Evolutionary conservation across 2,329 filamentous ascomycete genomes (phyloP).

Genomic region (Chaetomiaceae sp.): DNA sequence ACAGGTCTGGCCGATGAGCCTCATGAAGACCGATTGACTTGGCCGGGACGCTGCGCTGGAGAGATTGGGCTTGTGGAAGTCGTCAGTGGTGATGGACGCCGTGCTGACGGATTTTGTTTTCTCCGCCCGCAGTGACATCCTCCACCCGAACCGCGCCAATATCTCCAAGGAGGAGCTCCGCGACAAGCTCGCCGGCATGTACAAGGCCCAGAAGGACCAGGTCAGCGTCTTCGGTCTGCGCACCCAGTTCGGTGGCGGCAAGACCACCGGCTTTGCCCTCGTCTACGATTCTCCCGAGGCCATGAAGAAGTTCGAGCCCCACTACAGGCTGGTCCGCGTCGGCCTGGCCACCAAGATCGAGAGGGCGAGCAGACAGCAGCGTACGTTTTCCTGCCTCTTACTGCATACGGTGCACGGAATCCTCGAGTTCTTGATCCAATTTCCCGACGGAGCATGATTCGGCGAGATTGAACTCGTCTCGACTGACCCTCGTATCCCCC

Average conservation of each 20-base stretch:
- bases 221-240: constrained; percentile 97
- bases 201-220: constrained; percentile 98
- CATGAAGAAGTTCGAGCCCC: constrained; percentile 99
- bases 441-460: too few relatives aligned
- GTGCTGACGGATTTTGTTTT: constrained; percentile 16
- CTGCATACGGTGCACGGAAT: background rate
- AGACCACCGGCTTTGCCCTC: constrained; percentile 97
- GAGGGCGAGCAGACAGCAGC: constrained; percentile 97
- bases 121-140: constrained; percentile 71
- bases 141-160: constrained; percentile 97
- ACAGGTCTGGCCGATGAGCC: background rate
- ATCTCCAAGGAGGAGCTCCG: constrained; percentile 99
- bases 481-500: constrained; percentile 17
- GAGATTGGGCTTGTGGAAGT: background rate
- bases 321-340: constrained; percentile 92
- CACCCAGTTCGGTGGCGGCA: constrained; percentile 99
- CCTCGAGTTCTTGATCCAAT: too few relatives aligned
- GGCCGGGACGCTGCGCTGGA: background rate
- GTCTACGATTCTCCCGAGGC: constrained; percentile 98
- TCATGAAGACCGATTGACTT: background rate
- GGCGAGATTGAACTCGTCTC: background rate
- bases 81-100: constrained; percentile 6
- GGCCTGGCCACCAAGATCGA: constrained; percentile 91
- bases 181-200: constrained; percentile 85
- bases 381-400: constrained; percentile 55